phyloP scores from a whole-genome alignment of 1,284 basidiomycete genomes.

The Puccinia horiana region DNA sequence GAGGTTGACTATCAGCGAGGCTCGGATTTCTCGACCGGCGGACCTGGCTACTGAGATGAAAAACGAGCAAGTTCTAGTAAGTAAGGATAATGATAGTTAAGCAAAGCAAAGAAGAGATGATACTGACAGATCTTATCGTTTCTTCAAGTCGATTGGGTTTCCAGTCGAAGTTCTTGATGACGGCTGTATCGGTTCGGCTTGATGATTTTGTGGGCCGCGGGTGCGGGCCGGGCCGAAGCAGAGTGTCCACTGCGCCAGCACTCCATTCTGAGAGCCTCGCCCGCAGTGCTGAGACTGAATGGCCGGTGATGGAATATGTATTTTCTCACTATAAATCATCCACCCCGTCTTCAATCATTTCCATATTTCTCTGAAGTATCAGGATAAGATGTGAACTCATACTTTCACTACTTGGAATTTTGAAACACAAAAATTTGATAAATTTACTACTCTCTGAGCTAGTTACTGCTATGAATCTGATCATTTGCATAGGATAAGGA shows the following conservation, averaged over 20 bases:
- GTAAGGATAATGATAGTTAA: not conserved
- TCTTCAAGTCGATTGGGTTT: not conserved
- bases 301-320: not conserved
- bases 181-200: too few species aligned
- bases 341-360: too few species aligned
- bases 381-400: too few species aligned
- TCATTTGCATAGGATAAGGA: too few species aligned
- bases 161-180: not conserved
- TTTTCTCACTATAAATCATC: too few species aligned
- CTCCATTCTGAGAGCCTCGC: not conserved
- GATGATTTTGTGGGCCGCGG: not conserved
- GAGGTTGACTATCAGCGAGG: not conserved
- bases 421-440: too few species aligned
- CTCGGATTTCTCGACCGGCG: not conserved
- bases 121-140: not conserved
- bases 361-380: too few species aligned
- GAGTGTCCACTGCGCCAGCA: not conserved
- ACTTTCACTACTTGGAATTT: too few species aligned
- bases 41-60: not conserved
- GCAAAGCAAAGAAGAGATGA: not conserved
- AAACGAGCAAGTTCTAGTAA: not conserved
- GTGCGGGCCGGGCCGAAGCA: not conserved
- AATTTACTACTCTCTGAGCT: too few species aligned
- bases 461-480: too few species aligned
- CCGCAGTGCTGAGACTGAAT: not conserved